Percentiles rank a stretch among this genome's conserved stretches.
These are phyloP conservation scores for Diaporthe ilicicola DNA, from an alignment of 2,329 filamentous ascomycete species.

Conservation along the genomic window DNA sequence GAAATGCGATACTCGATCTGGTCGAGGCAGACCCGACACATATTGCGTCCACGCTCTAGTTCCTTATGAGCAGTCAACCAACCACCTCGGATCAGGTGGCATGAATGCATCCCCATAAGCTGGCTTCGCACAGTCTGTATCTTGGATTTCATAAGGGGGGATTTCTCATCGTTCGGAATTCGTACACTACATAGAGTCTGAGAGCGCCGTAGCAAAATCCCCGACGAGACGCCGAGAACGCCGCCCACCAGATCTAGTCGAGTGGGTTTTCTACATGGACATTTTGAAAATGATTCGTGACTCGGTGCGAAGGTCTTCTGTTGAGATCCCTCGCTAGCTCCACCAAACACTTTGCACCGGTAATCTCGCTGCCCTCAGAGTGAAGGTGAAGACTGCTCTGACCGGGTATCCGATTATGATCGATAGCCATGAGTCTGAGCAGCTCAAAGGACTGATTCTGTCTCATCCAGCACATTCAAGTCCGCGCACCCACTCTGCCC, in stretches of 20 bases:
- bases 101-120: background rate
- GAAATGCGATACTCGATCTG: background rate
- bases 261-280: conserved; percentile 20
- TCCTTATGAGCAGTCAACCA: no score
- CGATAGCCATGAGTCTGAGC: background rate
- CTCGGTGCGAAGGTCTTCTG: background rate
- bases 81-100: background rate
- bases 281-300: conserved; percentile 14
- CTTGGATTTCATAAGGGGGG: conserved; percentile 2
- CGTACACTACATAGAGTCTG: conserved; percentile 26
- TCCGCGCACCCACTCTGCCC: background rate
- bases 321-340: background rate
- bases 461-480: background rate
- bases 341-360: background rate
- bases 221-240: conserved; percentile 8
- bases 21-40: background rate
- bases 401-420: background rate
- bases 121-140: background rate
- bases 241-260: conserved; percentile 2
- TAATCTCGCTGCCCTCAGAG: background rate
- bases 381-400: background rate
- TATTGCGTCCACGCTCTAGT: background rate
- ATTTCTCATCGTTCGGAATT: conserved; percentile 19
- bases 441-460: background rate
- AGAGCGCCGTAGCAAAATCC: background rate